These are phyloP conservation scores for Quercus phellos DNA, from an alignment of 331 rosid genomes.

Conservation along the genomic window DNA sequence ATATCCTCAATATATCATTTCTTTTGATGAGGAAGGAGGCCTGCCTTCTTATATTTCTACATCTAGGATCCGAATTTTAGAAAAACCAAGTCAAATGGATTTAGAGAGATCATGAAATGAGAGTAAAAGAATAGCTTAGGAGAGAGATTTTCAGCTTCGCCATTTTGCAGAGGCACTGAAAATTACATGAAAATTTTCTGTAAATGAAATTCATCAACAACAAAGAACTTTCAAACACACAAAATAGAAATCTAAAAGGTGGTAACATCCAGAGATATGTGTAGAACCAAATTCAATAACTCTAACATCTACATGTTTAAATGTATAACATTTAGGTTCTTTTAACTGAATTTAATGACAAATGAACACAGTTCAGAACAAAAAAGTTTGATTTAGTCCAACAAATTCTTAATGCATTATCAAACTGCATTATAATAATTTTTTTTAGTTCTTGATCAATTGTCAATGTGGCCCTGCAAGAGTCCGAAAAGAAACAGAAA, in stretches of 20 bases:
- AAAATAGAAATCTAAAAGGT: background rate
- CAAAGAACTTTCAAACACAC: background rate
- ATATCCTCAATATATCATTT: too few relatives aligned
- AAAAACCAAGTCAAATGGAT: background rate
- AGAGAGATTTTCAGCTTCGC: background rate
- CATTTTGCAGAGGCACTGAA: background rate
- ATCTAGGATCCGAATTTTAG: background rate
- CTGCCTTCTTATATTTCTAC: background rate
- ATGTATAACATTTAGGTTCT: background rate
- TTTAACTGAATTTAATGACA: background rate
- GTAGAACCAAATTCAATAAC: background rate
- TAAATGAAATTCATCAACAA: background rate
- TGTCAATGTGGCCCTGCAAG: conserved; percentile 5
- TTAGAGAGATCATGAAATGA: background rate
- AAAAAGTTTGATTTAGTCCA: background rate
- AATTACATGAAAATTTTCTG: background rate
- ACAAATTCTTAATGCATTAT: background rate
- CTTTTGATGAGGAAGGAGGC: too few relatives aligned
- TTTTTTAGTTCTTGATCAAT: conserved; percentile 2
- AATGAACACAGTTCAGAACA: background rate
- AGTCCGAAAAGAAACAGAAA: background rate
- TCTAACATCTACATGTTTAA: background rate
- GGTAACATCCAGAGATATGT: background rate
- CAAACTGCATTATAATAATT: background rate
- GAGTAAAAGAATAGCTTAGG: background rate